These are phyloP conservation scores for Liquidambar formosana DNA, from an alignment of 164 flowering plant species.

Conservation along the genomic window DNA sequence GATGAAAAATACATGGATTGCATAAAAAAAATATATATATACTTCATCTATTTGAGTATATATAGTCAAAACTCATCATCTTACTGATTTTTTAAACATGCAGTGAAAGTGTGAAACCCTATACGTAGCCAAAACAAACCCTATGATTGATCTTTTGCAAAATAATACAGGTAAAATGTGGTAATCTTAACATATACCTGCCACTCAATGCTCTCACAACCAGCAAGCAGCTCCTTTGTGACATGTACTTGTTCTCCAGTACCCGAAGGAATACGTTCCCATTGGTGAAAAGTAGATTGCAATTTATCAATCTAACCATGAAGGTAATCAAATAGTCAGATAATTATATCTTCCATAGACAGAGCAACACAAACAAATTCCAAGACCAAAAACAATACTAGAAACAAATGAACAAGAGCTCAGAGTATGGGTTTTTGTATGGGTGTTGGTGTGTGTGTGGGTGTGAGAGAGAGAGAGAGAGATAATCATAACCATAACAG, in stretches of 20 bases:
- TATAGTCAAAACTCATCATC: neutral
- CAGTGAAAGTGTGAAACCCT: neutral
- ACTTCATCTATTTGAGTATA: neutral
- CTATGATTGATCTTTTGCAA: neutral
- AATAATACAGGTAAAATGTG: neutral
- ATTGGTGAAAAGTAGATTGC: slow-evolving; percentile 67
- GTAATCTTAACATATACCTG: slow-evolving; percentile 55
- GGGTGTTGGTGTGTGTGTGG: too few relatives aligned
- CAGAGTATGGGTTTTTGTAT: too few relatives aligned
- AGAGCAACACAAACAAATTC: too few relatives aligned
- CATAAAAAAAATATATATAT: too few relatives aligned
- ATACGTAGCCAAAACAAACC: too few relatives aligned
- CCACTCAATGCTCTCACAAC: slow-evolving; percentile 93
- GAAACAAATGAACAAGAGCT: too few relatives aligned
- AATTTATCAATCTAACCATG: slow-evolving; percentile 75
- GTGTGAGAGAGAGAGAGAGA: too few relatives aligned
- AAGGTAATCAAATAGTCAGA: slow-evolving; percentile 5
- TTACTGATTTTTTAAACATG: neutral
- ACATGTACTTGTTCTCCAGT: slow-evolving; percentile 54
- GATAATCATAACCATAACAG: too few relatives aligned
- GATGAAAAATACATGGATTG: too few relatives aligned
- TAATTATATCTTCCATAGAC: neutral
- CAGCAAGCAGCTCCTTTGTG: slow-evolving; percentile 62
- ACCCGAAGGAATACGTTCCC: slow-evolving; percentile 61
- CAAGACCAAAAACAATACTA: too few relatives aligned